These are phyloP conservation scores for Falciphora oryzae DNA, from an alignment of 2,329 filamentous ascomycete species.

Conservation along the genomic window DNA sequence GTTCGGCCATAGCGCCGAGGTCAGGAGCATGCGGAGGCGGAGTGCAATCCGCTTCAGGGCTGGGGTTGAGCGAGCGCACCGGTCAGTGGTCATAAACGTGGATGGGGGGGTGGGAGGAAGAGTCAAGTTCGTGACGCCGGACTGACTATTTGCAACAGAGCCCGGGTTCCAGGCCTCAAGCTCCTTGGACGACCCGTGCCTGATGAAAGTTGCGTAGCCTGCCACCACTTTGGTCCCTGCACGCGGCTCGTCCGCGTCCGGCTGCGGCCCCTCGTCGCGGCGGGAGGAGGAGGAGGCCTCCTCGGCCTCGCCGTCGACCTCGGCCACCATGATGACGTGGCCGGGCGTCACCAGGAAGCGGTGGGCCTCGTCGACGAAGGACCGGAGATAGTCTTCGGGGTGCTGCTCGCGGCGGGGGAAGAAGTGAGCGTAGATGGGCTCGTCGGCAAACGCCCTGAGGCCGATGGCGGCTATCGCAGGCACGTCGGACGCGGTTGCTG, in stretches of 20 bases:
- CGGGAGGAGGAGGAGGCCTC: no score
- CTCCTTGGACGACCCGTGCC: slow-evolving; percentile 4
- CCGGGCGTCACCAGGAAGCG: slow-evolving; percentile 1
- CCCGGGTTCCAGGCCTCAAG: slow-evolving; percentile 1
- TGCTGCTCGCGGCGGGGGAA: neutral
- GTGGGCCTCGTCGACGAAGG: slow-evolving; percentile 3
- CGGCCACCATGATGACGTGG: slow-evolving; percentile 6
- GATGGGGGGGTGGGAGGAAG: no score
- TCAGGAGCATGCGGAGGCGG: neutral
- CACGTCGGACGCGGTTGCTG: neutral
- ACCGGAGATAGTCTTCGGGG: neutral
- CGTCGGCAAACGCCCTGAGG: neutral
- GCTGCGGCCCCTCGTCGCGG: no score
- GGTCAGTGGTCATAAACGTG: no score
- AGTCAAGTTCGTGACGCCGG: no score
- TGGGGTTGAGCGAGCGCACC: neutral
- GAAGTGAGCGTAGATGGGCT: neutral
- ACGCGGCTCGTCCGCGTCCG: neutral
- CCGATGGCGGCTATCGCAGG: slow-evolving; percentile 3
- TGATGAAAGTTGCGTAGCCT: slow-evolving; percentile 2
- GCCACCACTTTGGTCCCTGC: neutral
- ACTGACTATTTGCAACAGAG: slow-evolving; percentile 1
- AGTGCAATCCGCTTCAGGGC: neutral
- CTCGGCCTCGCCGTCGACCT: neutral
- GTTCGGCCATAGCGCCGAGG: neutral